Percentiles rank a stretch among this genome's conserved stretches.
Conservation (phyloP, 306 rosid species). For the Gleditsia sinensis region DNA sequence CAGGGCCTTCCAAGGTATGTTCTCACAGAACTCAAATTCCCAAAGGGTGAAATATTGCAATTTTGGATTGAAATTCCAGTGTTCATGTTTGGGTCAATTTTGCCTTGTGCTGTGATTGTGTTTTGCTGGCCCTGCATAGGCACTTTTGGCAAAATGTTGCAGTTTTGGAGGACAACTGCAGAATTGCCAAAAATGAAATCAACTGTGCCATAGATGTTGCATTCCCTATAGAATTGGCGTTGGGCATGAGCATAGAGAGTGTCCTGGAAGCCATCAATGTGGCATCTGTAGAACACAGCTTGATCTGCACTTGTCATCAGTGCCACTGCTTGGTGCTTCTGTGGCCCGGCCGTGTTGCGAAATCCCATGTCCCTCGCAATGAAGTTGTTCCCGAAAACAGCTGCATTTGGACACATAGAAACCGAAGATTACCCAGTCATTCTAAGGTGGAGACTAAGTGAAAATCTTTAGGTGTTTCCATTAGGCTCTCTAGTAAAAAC, state of each 20-base stretch:
- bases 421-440: too few species aligned
- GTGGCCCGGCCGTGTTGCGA: slow-evolving; percentile 66
- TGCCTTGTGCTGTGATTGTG: slow-evolving; percentile 85
- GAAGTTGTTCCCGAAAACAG: slow-evolving; percentile 67
- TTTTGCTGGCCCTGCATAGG: slow-evolving; percentile 66
- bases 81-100: slow-evolving; percentile 72
- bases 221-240: slow-evolving; percentile 75
- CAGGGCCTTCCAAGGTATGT: slow-evolving; percentile 87
- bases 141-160: slow-evolving; percentile 50
- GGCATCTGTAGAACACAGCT: slow-evolving; percentile 65
- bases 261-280: slow-evolving; percentile 70
- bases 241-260: slow-evolving; percentile 59
- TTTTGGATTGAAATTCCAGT: slow-evolving; percentile 70
- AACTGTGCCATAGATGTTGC: slow-evolving; percentile 68
- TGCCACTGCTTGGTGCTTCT: slow-evolving; percentile 84
- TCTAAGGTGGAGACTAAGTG: too few species aligned
- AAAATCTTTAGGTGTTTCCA: too few species aligned
- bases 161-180: slow-evolving; percentile 64
- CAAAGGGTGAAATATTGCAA: slow-evolving; percentile 55
- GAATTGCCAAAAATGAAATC: slow-evolving; percentile 86
- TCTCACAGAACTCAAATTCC: slow-evolving; percentile 48
- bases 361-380: slow-evolving; percentile 71
- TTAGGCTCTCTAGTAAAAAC: too few species aligned
- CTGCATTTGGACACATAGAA: too few species aligned
- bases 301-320: slow-evolving; percentile 63